Evolutionary conservation across 257 asterid genomes (phyloP).

Genomic region (Solanum infundibuliforme): DNA sequence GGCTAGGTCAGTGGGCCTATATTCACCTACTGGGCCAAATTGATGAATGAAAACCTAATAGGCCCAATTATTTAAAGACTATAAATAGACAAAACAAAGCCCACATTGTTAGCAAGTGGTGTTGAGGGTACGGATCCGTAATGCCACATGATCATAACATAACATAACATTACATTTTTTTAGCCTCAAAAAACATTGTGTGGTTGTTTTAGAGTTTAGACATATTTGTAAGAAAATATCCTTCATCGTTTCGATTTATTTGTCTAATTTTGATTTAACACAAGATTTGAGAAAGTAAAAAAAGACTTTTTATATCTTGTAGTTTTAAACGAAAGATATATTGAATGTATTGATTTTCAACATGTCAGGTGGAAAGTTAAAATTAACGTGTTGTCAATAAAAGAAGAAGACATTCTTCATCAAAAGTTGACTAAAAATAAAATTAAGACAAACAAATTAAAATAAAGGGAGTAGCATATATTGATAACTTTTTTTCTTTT

Average conservation of each 20-base stretch:
- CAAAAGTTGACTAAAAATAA: too few species aligned
- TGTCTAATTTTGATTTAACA: background rate
- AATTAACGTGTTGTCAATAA: too few species aligned
- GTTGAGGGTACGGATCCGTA: slow-evolving; percentile 33
- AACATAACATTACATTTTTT: background rate
- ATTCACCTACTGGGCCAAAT: background rate
- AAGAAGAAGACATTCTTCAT: background rate
- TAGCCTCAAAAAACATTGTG: background rate
- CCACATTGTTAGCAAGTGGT: slow-evolving; percentile 31
- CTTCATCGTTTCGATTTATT: background rate
- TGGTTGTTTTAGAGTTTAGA: background rate
- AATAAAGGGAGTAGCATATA: too few species aligned
- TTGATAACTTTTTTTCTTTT: too few species aligned
- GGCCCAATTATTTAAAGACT: background rate
- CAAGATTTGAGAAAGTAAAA: too few species aligned
- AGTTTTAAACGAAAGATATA: background rate
- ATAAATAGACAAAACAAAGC: background rate
- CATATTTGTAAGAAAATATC: background rate
- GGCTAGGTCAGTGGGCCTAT: background rate
- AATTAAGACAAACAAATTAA: too few species aligned
- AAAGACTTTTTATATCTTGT: too few species aligned
- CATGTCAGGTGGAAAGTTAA: background rate
- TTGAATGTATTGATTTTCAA: background rate
- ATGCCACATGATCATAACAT: slow-evolving; percentile 20
- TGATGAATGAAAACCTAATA: background rate